A percentile compares a stretch with the other conserved stretches of the same genome.
These are phyloP conservation scores for Pseudoscleropodium purum DNA, from an alignment of 225 moss, liverwort and hornwort genomes.

Conservation along the genomic window DNA sequence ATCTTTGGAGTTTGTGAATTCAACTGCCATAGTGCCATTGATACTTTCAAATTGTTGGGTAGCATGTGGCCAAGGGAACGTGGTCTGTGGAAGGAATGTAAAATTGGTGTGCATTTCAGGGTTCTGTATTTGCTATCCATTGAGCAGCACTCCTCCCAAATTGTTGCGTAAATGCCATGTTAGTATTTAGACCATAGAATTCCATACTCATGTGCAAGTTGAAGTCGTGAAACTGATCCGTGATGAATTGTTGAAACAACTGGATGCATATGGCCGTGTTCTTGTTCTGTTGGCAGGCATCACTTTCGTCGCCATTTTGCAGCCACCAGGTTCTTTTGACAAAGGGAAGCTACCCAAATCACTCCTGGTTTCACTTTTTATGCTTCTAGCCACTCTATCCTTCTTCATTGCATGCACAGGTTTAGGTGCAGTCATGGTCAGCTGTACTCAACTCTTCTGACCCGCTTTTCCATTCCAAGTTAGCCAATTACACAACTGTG, in stretches of 20 bases:
- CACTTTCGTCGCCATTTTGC: neutral
- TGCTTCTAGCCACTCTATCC: neutral
- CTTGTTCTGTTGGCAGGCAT: neutral
- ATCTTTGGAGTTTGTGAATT: neutral
- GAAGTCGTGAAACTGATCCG: neutral
- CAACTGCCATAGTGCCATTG: neutral
- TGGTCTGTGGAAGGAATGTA: neutral
- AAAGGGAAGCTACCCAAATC: neutral
- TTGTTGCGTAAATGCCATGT: neutral
- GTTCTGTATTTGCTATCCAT: neutral
- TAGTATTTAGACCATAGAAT: neutral
- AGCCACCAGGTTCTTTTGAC: neutral
- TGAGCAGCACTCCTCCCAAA: neutral
- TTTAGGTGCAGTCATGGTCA: too few relatives aligned
- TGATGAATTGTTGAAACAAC: neutral
- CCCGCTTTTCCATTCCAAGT: neutral
- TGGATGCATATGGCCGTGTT: neutral
- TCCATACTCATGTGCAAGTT: neutral
- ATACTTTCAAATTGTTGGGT: neutral
- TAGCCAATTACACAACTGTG: neutral
- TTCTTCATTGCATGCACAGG: neutral
- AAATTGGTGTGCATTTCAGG: neutral
- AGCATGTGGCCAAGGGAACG: neutral
- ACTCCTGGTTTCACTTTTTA: neutral
- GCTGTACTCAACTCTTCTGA: neutral